These are phyloP conservation scores for Tubosaeta brunneosetosa DNA, from an alignment of 768 basidiomycete species.

Conservation along the genomic window DNA sequence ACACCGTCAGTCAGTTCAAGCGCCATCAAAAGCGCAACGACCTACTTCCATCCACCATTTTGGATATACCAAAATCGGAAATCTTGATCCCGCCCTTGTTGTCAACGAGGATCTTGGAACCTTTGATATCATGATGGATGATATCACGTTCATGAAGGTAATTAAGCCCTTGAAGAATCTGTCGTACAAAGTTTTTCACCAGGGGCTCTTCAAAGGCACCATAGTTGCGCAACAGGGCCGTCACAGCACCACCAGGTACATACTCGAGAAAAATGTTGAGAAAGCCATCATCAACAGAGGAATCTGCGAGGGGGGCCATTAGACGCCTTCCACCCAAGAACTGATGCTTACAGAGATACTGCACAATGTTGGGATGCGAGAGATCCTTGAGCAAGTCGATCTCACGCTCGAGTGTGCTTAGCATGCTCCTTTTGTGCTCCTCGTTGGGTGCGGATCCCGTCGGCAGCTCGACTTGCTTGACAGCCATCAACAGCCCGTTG, in stretches of 20 bases:
- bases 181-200: slow-evolving; percentile 88
- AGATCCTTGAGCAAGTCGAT: slow-evolving; percentile 90
- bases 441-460: slow-evolving; percentile 81
- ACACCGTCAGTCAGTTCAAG: slow-evolving; percentile 11
- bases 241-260: slow-evolving; percentile 92
- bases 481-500: slow-evolving; percentile 89
- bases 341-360: slow-evolving; percentile 90
- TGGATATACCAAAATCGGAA: slow-evolving; percentile 94
- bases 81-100: slow-evolving; percentile 98
- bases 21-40: slow-evolving; percentile 15
- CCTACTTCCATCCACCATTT: slow-evolving; percentile 95
- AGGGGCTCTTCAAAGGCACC: slow-evolving; percentile 93
- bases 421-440: slow-evolving; percentile 91
- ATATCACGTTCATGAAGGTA: slow-evolving; percentile 93
- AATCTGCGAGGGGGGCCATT: slow-evolving; percentile 72
- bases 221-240: slow-evolving; percentile 82
- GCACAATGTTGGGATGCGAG: slow-evolving; percentile 95
- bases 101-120: slow-evolving; percentile 96
- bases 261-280: slow-evolving; percentile 98
- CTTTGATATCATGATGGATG: slow-evolving; percentile 98
- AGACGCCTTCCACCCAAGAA: too few species aligned
- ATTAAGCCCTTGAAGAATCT: slow-evolving; percentile 82
- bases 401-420: slow-evolving; percentile 86
- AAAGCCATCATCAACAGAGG: slow-evolving; percentile 83
- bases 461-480: slow-evolving; percentile 94